A percentile compares a stretch with the other conserved stretches of the same genome.
Conservation (phyloP, 2,329 filamentous ascomycete species). For the Trichocomaceae sp. region DNA sequence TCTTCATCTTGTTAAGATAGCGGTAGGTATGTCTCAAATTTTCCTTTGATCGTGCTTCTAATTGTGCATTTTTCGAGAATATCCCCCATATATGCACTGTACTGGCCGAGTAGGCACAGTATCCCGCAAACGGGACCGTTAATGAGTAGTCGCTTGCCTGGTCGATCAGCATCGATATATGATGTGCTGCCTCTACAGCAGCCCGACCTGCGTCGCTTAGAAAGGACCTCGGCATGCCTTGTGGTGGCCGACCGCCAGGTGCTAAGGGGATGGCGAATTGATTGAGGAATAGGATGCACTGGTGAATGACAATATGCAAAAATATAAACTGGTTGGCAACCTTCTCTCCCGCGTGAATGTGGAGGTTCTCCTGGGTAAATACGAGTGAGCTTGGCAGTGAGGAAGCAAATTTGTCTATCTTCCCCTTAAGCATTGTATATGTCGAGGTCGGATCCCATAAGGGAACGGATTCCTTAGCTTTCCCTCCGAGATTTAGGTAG, state of each 20-base stretch:
- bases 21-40: conserved; percentile 83
- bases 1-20: conserved; percentile 90
- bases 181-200: conserved; percentile 75
- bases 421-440: conserved; percentile 63
- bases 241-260: conserved; percentile 56
- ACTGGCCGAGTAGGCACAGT: conserved; percentile 87
- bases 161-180: conserved; percentile 75
- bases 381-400: conserved; percentile 64
- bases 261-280: conserved; percentile 71
- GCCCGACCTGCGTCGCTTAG: conserved; percentile 66
- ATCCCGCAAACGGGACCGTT: conserved; percentile 86
- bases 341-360: conserved; percentile 74
- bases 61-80: conserved; percentile 71
- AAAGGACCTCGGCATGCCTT: conserved; percentile 71
- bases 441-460: conserved; percentile 79
- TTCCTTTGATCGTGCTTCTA: conserved; percentile 72
- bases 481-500: conserved; percentile 85
- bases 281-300: conserved; percentile 84
- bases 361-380: conserved; percentile 75
- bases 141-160: conserved; percentile 74
- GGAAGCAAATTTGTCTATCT: conserved; percentile 63
- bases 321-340: conserved; percentile 90
- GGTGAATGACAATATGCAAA: conserved; percentile 81
- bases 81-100: conserved; percentile 92
- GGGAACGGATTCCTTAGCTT: conserved; percentile 65